Evolutionary conservation across 306 rosid genomes (phyloP).

Genomic region (Trifolium repens): DNA sequence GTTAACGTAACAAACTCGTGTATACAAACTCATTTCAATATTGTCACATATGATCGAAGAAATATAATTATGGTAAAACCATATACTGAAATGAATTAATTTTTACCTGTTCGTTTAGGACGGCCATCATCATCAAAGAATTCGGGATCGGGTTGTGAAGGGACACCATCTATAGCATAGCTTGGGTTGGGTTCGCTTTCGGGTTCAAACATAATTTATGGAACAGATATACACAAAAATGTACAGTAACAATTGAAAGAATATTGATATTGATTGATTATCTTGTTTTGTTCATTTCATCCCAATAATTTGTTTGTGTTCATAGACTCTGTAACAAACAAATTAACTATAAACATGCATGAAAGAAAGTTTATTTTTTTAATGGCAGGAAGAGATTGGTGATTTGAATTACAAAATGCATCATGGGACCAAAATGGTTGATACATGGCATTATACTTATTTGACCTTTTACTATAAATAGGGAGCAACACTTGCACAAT

Average conservation of each 20-base stretch:
- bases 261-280: neutral
- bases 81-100: neutral
- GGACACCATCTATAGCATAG: constrained; percentile 33
- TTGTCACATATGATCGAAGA: neutral
- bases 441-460: too few species aligned
- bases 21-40: neutral
- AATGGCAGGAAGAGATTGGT: neutral
- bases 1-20: neutral
- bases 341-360: neutral
- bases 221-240: constrained; percentile 1
- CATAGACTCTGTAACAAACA: neutral
- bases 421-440: neutral
- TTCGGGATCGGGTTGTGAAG: constrained; percentile 16
- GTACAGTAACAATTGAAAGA: neutral
- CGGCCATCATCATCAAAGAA: constrained; percentile 55
- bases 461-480: too few species aligned
- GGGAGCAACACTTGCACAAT: too few species aligned
- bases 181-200: neutral
- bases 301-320: neutral
- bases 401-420: neutral
- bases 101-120: constrained; percentile 52
- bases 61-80: neutral
- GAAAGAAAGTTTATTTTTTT: neutral
- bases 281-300: neutral
- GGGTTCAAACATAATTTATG: constrained; percentile 36